Percentiles rank a stretch among this genome's conserved stretches.
These are phyloP conservation scores for Hypoxylon sp. DNA, from an alignment of 2,329 filamentous ascomycete species.

Conservation along the genomic window DNA sequence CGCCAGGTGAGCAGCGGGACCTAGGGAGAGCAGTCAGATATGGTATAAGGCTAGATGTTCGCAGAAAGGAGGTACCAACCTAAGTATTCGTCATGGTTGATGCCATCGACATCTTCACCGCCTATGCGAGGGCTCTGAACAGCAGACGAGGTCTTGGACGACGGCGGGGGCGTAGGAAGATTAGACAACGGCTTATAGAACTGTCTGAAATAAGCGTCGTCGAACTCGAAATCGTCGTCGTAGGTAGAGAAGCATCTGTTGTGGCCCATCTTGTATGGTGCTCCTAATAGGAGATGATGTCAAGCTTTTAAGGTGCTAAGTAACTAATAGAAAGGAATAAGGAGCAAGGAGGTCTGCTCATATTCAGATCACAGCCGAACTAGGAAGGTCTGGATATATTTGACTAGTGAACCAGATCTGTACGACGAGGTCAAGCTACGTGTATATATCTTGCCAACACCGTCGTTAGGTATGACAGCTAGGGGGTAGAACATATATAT, in stretches of 20 bases:
- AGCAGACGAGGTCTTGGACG: slow-evolving; percentile 56
- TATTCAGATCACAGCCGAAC: slow-evolving; percentile 33
- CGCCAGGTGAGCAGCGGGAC: slow-evolving; percentile 70
- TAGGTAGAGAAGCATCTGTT: slow-evolving; percentile 46
- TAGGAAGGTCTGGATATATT: slow-evolving; percentile 13
- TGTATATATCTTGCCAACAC: slow-evolving; percentile 11
- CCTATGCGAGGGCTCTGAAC: slow-evolving; percentile 53
- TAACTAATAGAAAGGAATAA: slow-evolving; percentile 30
- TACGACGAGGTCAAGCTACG: slow-evolving; percentile 41
- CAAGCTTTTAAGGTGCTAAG: slow-evolving; percentile 35
- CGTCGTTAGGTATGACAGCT: slow-evolving; percentile 6
- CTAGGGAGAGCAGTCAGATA: slow-evolving; percentile 48
- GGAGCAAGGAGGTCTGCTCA: slow-evolving; percentile 36
- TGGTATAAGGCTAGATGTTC: slow-evolving; percentile 21
- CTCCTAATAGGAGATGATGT: slow-evolving; percentile 16
- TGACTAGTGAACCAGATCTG: slow-evolving; percentile 24
- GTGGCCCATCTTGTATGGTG: slow-evolving; percentile 44
- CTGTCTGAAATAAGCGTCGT: slow-evolving; percentile 62
- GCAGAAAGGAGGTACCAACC: slow-evolving; percentile 45
- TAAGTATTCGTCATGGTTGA: slow-evolving; percentile 50
- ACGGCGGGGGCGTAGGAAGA: slow-evolving; percentile 71
- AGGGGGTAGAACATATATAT: slow-evolving; percentile 26
- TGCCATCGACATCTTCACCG: slow-evolving; percentile 55
- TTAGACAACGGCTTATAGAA: slow-evolving; percentile 73
- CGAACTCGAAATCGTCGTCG: slow-evolving; percentile 58